These are phyloP conservation scores for Saturnispora bothae DNA, from an alignment of 805 yeast genomes.

Conservation along the genomic window DNA sequence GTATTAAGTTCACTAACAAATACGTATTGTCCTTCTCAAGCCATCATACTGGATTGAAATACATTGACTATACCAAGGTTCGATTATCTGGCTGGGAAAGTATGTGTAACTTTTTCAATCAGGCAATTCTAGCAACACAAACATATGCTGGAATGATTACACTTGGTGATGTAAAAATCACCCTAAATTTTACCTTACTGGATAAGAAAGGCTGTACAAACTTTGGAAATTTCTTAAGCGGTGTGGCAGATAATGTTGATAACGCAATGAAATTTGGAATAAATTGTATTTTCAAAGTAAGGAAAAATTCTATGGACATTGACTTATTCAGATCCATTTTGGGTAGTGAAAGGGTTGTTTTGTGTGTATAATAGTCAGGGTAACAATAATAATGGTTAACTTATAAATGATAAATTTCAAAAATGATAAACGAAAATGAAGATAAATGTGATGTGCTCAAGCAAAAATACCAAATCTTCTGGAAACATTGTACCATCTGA, in stretches of 20 bases:
- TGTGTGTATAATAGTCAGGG: not conserved
- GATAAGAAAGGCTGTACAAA: not conserved
- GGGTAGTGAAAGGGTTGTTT: not conserved
- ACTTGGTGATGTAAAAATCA: too few species aligned
- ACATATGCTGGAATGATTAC: too few species aligned
- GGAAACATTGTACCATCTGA: not conserved
- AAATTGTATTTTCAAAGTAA: not conserved
- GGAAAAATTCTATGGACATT: not conserved
- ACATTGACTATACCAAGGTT: conserved; percentile 1
- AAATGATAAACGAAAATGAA: not conserved
- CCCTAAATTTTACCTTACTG: not conserved
- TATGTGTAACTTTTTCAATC: conserved; percentile 5
- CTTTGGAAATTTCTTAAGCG: not conserved
- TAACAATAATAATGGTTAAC: too few species aligned
- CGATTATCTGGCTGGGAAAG: not conserved
- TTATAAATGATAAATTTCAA: too few species aligned
- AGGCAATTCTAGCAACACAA: not conserved
- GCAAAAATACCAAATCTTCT: conserved; percentile 7
- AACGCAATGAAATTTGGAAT: not conserved
- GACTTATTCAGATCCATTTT: not conserved
- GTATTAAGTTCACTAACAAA: not conserved
- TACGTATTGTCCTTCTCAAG: not conserved
- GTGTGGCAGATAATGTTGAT: not conserved
- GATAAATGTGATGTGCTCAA: conserved; percentile 1
- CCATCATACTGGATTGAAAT: not conserved